Evolutionary conservation across 2,329 filamentous ascomycete species (phyloP).

Genomic region (Teratosphaeriaceae sp.): DNA sequence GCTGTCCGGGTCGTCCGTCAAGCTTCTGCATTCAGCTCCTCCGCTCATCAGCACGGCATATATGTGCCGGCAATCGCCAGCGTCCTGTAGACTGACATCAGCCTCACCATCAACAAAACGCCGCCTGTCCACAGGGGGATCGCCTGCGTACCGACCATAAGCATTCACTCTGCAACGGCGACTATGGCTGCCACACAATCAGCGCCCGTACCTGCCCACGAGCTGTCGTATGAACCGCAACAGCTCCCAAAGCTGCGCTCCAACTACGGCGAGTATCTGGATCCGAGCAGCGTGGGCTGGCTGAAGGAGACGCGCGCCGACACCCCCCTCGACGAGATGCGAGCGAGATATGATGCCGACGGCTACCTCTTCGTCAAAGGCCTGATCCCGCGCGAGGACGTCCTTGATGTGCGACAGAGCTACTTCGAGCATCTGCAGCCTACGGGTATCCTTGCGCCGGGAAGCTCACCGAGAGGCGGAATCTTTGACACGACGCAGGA

Average conservation of each 20-base stretch:
- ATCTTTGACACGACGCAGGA: constrained; percentile 35
- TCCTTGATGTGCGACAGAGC: constrained; percentile 33
- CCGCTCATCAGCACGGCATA: too few relatives aligned
- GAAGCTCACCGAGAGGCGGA: constrained; percentile 33
- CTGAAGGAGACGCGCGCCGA: constrained; percentile 28
- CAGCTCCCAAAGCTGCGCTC: constrained; percentile 23
- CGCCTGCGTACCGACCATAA: too few relatives aligned
- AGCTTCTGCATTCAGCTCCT: too few relatives aligned
- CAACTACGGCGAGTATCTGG: constrained; percentile 23
- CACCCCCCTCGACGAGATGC: constrained; percentile 34
- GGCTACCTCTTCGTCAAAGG: constrained; percentile 40
- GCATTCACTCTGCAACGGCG: background rate
- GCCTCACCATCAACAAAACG: too few relatives aligned
- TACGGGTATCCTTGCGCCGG: constrained; percentile 35
- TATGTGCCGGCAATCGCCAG: too few relatives aligned
- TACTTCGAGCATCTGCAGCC: constrained; percentile 36
- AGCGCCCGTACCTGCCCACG: constrained; percentile 18
- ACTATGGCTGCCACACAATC: constrained; percentile 15
- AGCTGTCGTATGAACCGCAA: constrained; percentile 17
- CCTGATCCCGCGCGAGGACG: constrained; percentile 37
- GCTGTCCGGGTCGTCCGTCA: too few relatives aligned
- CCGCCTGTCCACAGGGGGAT: too few relatives aligned
- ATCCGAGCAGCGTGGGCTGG: constrained; percentile 24
- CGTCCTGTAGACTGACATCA: too few relatives aligned
- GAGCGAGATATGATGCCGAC: constrained; percentile 31